Base-by-base conservation (phyloP, 352 stramenopile genomes). In the Phytopythium litorale region DNA sequence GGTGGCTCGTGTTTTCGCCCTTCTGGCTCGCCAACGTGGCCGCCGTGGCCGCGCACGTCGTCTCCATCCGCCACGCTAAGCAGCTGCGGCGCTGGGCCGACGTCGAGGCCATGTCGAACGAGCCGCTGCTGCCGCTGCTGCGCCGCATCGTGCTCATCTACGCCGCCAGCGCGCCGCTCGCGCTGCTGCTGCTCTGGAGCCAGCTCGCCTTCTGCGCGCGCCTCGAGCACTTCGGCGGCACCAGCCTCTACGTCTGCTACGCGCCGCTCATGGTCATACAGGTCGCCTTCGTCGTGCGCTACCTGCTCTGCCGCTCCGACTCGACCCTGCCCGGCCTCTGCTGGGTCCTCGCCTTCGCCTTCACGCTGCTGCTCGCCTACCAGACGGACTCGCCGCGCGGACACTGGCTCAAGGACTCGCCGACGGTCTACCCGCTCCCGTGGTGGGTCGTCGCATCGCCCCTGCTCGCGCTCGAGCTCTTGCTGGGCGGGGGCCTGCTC, bases 211-310 rank as follows among this genome's bases (percentile, higher is more conserved):
- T 94, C 54, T 94, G 85, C 50, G 83, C 82, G 32, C 81, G 82
- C 43, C 62, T 94, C 21, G 68, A 85, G 57, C 68, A 90, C 54
- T 60, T 66, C 21, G 56, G 70, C 3, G 67, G 67, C n/a, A 87
- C 81, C 1, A 89, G 79, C 51, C 63, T 92, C 16, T 94, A 94
- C 61, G 72, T 92, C 48, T 91, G 83, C 58, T 94, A 86, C 64
- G 81, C 81, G 37, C 85, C 85, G 43, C 63, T 92, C 19, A 81
- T 94, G 75, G 74, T 90, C 33, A 92, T 94, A 56, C 83, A 94
- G 65, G 75, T 88, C 49, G 81, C 81, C 13, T 92, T 91, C 66
- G 75, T 94, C 23, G 75, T 92, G 12, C 76, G 85, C 21, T 94
- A 94, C 62, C 63, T 94, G 56, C 79, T 94, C 28, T 94, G 85